Conservation (phyloP, 345 rosid species). For the Viola odorata region DNA sequence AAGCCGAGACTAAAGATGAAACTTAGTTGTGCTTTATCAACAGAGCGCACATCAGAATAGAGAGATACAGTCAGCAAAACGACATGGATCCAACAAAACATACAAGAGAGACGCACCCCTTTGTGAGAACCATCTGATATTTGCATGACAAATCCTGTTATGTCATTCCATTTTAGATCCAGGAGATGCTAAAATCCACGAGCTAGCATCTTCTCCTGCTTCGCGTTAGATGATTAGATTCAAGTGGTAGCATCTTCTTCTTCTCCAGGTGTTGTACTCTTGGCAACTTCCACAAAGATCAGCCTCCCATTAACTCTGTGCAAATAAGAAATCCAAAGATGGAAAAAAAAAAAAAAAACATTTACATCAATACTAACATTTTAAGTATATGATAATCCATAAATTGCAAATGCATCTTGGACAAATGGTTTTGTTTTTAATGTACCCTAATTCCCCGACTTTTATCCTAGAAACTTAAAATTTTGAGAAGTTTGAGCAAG, state of each 20-base stretch:
- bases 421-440: background rate
- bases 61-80: no score
- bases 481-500: background rate
- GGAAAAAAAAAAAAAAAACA: background rate
- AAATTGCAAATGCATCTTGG: background rate
- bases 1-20: no score
- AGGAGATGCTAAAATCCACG: no score
- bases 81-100: no score
- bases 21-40: no score
- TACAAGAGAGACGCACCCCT: no score
- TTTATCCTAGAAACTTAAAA: background rate
- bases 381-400: background rate
- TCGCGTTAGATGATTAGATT: no score
- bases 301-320: constrained; percentile 40
- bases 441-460: background rate
- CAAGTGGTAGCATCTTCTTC: background rate
- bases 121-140: no score
- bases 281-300: constrained; percentile 45
- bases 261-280: constrained; percentile 11
- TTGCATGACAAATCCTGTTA: no score
- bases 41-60: no score
- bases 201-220: no score
- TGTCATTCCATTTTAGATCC: no score
- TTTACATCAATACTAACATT: background rate
- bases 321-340: background rate